Evolutionary conservation across 768 basidiomycete species (phyloP).

Genomic region (Neoboletus brunneissimus): DNA sequence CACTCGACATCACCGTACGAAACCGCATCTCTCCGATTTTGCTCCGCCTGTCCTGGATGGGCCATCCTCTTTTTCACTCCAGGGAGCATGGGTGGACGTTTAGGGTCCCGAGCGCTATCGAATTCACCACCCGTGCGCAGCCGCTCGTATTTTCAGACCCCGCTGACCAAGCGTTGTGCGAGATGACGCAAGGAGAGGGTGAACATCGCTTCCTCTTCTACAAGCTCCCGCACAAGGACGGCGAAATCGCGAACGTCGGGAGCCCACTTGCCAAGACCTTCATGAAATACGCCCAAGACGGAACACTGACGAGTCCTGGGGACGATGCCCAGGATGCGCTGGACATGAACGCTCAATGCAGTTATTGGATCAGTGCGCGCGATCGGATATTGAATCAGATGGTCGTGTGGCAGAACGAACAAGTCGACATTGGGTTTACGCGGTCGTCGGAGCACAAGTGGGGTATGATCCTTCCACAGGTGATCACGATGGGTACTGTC

Average conservation of each 20-base stretch:
- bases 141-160: slow-evolving; percentile 60
- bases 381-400: slow-evolving; percentile 91
- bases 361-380: slow-evolving; percentile 95
- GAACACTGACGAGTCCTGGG: slow-evolving; percentile 79
- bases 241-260: slow-evolving; percentile 93
- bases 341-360: slow-evolving; percentile 90
- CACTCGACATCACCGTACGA: slow-evolving; percentile 81
- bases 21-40: slow-evolving; percentile 82
- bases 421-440: slow-evolving; percentile 52
- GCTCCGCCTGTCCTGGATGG: slow-evolving; percentile 83
- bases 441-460: slow-evolving; percentile 46
- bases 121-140: slow-evolving; percentile 44
- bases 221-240: slow-evolving; percentile 96
- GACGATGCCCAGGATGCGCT: slow-evolving; percentile 80
- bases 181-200: slow-evolving; percentile 41
- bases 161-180: slow-evolving; percentile 56
- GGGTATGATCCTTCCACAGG: slow-evolving; percentile 93
- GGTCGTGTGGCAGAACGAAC: slow-evolving; percentile 76
- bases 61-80: slow-evolving; percentile 81
- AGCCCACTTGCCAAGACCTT: slow-evolving; percentile 88
- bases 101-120: slow-evolving; percentile 55
- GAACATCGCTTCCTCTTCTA: slow-evolving; percentile 60
- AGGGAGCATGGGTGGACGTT: slow-evolving; percentile 91
- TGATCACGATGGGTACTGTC: slow-evolving; percentile 98
- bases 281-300: slow-evolving; percentile 83